Conservation (phyloP, 2,329 filamentous ascomycete genomes). For the Tolypocladium endophyticum region DNA sequence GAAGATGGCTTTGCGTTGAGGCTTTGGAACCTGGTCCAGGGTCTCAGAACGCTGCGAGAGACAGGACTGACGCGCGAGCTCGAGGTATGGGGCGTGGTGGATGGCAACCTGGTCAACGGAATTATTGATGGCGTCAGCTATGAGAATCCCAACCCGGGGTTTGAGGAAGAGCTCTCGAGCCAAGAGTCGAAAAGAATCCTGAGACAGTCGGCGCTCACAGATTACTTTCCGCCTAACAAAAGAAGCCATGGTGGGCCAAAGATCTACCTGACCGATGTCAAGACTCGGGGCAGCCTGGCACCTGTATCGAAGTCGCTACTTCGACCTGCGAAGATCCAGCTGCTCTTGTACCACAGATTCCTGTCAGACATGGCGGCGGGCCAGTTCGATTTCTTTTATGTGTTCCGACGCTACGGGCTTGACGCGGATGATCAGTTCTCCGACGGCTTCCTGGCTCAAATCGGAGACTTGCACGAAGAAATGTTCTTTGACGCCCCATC, state of each 20-base stretch:
- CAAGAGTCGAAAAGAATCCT: conserved; percentile 16
- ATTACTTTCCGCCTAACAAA: conserved; percentile 25
- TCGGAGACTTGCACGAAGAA: conserved; percentile 58
- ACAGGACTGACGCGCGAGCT: conserved; percentile 65
- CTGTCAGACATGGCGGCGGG: conserved; percentile 66
- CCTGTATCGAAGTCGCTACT: conserved; percentile 58
- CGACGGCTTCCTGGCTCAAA: conserved; percentile 66
- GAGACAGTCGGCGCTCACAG: conserved; percentile 27
- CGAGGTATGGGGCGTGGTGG: conserved; percentile 75
- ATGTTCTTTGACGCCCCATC: conserved; percentile 40
- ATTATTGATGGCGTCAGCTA: conserved; percentile 81
- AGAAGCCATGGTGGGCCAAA: conserved; percentile 12
- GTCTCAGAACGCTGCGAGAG: conserved; percentile 61
- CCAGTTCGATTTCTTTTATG: conserved; percentile 54
- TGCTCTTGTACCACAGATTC: conserved; percentile 82
- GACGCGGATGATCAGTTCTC: conserved; percentile 59
- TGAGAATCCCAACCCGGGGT: conserved; percentile 60
- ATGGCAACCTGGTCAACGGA: conserved; percentile 77
- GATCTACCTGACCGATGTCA: conserved; percentile 78
- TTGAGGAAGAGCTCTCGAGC: conserved; percentile 48
- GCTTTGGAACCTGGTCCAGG: conserved; percentile 88
- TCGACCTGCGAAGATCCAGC: conserved; percentile 71
- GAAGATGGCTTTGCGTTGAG: conserved; percentile 76
- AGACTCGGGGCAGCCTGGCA: conserved; percentile 61
- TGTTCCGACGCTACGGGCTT: conserved; percentile 65